Percentiles rank a stretch among this genome's conserved stretches.
These are phyloP conservation scores for Tinospora cordifolia DNA, from an alignment of 164 flowering plant species.

Conservation along the genomic window DNA sequence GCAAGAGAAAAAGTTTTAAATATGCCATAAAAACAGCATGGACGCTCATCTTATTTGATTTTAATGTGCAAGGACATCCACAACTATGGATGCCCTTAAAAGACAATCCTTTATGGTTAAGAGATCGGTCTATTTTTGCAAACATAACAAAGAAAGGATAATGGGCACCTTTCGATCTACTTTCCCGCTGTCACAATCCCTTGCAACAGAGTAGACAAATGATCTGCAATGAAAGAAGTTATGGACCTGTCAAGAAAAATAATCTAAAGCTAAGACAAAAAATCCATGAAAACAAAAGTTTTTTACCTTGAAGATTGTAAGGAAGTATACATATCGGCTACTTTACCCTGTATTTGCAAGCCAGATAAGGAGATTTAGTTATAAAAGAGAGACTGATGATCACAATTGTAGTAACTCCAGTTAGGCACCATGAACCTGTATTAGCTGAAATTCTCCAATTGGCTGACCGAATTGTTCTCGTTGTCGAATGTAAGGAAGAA, in stretches of 20 bases:
- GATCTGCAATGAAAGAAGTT: conserved; percentile 47
- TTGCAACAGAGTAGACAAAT: conserved; percentile 89
- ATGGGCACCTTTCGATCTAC: conserved; percentile 60
- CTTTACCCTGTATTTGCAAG: conserved; percentile 63
- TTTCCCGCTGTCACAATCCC: conserved; percentile 84
- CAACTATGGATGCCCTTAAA: background rate
- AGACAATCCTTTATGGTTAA: background rate
- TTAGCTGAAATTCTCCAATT: conserved; percentile 90
- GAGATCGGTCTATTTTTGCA: background rate
- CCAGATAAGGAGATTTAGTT: conserved; percentile 6
- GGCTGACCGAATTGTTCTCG: conserved; percentile 93
- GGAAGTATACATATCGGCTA: conserved; percentile 97
- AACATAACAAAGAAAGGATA: background rate
- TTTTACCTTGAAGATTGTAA: conserved; percentile 88
- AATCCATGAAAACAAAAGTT: background rate
- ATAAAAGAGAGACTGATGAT: background rate
- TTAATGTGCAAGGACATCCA: background rate
- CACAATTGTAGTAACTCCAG: conserved; percentile 1
- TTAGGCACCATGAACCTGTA: conserved; percentile 53
- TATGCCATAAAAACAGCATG: background rate
- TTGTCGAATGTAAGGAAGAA: conserved; percentile 82
- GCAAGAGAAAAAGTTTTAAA: background rate
- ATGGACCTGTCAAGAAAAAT: conserved; percentile 2
- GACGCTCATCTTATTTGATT: background rate
- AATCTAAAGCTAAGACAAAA: background rate